A percentile compares a stretch with the other conserved stretches of the same genome.
Evolutionary conservation across 2,329 filamentous ascomycete species (phyloP).

Genomic region (Tothia fuscella): DNA sequence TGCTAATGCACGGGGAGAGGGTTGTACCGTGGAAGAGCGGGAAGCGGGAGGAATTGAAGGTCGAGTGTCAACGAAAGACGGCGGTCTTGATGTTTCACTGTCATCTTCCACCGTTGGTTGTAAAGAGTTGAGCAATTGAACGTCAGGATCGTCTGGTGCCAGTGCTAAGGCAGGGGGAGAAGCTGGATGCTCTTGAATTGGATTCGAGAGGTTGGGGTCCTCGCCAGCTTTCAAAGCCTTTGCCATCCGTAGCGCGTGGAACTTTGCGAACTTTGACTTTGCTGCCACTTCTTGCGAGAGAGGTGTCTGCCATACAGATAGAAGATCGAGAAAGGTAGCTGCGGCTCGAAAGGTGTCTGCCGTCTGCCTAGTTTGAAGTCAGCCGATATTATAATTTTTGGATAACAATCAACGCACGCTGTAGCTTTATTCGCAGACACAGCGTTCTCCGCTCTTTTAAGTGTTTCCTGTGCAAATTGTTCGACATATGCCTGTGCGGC

Average conservation of each 20-base stretch:
- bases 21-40: constrained; percentile 33
- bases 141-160: constrained; percentile 54
- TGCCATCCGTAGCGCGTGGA: constrained; percentile 80
- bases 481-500: constrained; percentile 87
- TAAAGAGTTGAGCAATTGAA: constrained; percentile 39
- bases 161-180: constrained; percentile 35
- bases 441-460: constrained; percentile 70
- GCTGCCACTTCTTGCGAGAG: constrained; percentile 63
- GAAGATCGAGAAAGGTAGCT: constrained; percentile 79
- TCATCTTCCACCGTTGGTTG: constrained; percentile 49
- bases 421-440: constrained; percentile 75
- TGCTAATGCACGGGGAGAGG: constrained; percentile 16
- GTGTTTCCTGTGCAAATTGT: constrained; percentile 82
- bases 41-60: constrained; percentile 16
- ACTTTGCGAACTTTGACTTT: constrained; percentile 95
- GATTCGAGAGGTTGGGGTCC: constrained; percentile 87
- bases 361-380: constrained; percentile 54
- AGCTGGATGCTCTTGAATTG: constrained; percentile 45
- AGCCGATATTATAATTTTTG: constrained; percentile 9
- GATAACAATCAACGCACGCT: constrained; percentile 37
- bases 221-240: constrained; percentile 84
- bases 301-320: constrained; percentile 57
- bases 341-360: constrained; percentile 90
- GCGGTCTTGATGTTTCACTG: constrained; percentile 43
- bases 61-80: constrained; percentile 22